phyloP scores from a whole-genome alignment of 2,329 filamentous ascomycete genomes.

The Calycina marina region DNA sequence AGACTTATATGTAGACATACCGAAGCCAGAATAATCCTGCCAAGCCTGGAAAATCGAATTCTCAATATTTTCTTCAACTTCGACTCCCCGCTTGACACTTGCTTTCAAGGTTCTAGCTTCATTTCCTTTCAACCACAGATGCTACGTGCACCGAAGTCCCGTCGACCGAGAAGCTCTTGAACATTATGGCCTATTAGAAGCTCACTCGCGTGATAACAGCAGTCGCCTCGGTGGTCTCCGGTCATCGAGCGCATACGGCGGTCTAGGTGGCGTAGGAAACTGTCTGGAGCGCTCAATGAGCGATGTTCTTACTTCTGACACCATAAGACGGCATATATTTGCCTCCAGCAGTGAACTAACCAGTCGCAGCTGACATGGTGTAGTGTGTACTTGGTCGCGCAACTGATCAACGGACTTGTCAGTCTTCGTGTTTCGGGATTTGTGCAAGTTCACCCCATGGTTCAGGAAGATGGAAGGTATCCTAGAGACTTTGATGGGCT shows the following conservation, averaged over 20 bases:
- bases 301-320: constrained; percentile 4
- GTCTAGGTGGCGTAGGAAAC: not conserved
- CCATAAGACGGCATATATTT: constrained; percentile 9
- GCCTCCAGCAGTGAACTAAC: no score
- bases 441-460: constrained; percentile 15
- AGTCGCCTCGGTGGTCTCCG: not conserved
- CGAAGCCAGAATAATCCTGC: not conserved
- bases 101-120: no score
- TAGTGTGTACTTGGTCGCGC: constrained; percentile 12
- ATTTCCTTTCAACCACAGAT: no score
- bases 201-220: constrained; percentile 1
- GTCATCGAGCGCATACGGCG: not conserved
- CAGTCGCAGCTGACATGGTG: not conserved
- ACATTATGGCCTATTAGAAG: not conserved
- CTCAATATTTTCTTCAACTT: no score
- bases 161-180: not conserved
- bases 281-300: not conserved
- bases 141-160: not conserved
- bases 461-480: constrained; percentile 5
- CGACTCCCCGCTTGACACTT: not conserved
- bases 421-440: constrained; percentile 5
- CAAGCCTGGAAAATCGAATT: no score
- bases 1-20: no score
- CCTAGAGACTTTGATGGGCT: constrained; percentile 13
- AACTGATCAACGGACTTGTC: constrained; percentile 12